Conservation (phyloP, 805 yeast genomes). For the Barnettozyma pratensis region DNA sequence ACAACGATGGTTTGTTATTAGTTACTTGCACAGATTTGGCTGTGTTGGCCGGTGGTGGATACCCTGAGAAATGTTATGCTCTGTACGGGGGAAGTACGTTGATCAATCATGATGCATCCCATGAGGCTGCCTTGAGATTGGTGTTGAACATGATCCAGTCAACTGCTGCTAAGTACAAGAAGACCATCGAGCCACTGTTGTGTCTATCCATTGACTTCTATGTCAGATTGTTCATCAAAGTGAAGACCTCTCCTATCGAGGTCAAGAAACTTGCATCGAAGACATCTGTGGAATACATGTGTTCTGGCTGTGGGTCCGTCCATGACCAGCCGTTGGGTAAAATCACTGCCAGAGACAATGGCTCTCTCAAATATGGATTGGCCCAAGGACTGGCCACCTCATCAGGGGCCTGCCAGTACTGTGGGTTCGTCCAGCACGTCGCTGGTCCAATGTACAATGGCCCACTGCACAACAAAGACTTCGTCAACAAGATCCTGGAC, state of each 20-base stretch:
- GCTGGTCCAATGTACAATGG: slow-evolving; percentile 99
- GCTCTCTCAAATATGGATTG: slow-evolving; percentile 50
- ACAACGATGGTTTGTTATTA: slow-evolving; percentile 77
- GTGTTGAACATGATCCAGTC: slow-evolving; percentile 71
- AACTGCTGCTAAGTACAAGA: slow-evolving; percentile 87
- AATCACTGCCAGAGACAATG: slow-evolving; percentile 36
- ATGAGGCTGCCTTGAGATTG: slow-evolving; percentile 87
- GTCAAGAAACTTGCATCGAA: slow-evolving; percentile 77
- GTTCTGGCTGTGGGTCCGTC: slow-evolving; percentile 81
- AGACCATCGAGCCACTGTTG: slow-evolving; percentile 79
- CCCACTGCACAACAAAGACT: slow-evolving; percentile 61
- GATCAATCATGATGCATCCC: slow-evolving; percentile 69
- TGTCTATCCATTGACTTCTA: slow-evolving; percentile 89
- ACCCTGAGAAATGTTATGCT: slow-evolving; percentile 95
- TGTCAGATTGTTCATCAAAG: slow-evolving; percentile 78
- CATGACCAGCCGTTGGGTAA: slow-evolving; percentile 74
- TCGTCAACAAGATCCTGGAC: slow-evolving; percentile 59
- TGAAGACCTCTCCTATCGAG: slow-evolving; percentile 68
- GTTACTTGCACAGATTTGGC: slow-evolving; percentile 97
- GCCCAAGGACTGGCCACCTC: slow-evolving; percentile 56
- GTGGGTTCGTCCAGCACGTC: slow-evolving; percentile 65
- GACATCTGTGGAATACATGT: slow-evolving; percentile 73
- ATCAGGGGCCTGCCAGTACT: slow-evolving; percentile 52
- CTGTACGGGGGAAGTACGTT: slow-evolving; percentile 89
- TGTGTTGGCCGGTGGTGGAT: slow-evolving; percentile 91